Percentiles rank a stretch among this genome's conserved stretches.
Evolutionary conservation across 2,329 filamentous ascomycete genomes (phyloP).

Genomic region (Cordyceps fumosorosea): DNA sequence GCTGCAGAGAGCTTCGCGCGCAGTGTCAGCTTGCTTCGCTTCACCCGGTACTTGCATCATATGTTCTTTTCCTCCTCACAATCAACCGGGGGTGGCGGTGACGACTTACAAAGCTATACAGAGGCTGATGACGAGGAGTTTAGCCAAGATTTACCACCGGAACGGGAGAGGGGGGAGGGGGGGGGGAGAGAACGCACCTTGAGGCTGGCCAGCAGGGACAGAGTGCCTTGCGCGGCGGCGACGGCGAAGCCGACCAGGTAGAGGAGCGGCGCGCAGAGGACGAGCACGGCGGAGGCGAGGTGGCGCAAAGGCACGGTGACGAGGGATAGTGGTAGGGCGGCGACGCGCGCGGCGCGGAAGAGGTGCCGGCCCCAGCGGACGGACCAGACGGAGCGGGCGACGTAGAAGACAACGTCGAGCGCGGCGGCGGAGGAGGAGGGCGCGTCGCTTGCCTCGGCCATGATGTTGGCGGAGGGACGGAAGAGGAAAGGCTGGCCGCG

Average conservation of each 20-base stretch:
- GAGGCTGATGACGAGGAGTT: not conserved
- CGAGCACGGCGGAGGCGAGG: constrained; percentile 22
- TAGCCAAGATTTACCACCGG: constrained; percentile 7
- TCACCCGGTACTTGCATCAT: not conserved
- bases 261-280: constrained; percentile 31
- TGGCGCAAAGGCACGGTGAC: constrained; percentile 25
- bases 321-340: constrained; percentile 26
- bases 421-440: constrained; percentile 15
- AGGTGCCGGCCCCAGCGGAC: constrained; percentile 24
- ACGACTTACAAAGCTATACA: constrained; percentile 14
- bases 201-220: constrained; percentile 26
- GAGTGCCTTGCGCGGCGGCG: constrained; percentile 18
- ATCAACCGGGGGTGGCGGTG: not conserved
- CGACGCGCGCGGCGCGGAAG: constrained; percentile 18
- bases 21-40: not conserved
- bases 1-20: constrained; percentile 52
- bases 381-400: constrained; percentile 12
- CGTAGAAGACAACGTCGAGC: constrained; percentile 21
- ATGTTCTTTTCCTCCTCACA: not conserved
- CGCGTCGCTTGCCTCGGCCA: constrained; percentile 15
- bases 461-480: not conserved
- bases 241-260: constrained; percentile 26
- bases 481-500: not conserved
- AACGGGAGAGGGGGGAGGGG: not conserved
- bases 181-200: constrained; percentile 25